Evolutionary conservation across 2,329 filamentous ascomycete species (phyloP), one percentile per base, ranked within the genome.

Genomic region (Aspergillus unguis): DNA sequence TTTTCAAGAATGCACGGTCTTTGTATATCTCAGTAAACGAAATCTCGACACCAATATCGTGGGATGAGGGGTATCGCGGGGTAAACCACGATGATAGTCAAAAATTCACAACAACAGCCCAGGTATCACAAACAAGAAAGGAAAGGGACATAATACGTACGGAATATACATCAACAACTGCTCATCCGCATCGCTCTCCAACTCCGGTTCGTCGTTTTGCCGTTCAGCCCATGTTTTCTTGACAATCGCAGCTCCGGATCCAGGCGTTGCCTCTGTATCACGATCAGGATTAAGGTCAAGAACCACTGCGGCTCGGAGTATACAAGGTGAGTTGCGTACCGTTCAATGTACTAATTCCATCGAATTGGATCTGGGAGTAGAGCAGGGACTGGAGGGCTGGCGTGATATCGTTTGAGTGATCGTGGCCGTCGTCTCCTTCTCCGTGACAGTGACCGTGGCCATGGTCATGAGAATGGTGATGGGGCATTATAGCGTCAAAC

Each of bases 211-310:
- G 3, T 80, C 71, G 11, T 83, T 72, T 55, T 96, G 71, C 50
- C 94, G 80, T 72, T 97, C 86, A 5, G 82, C 81, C 92, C 92
- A 99, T 51, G 91, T 90, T 79, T 99, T 99, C 74, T 90, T 85
- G 33, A 95, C 83, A 29, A 97, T 81, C 1, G 82, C 83, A 60
- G 83, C 82, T 17, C 92, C 94, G 0, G 85, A 81, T 54, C 85
- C 82, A 6, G 84, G 75, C 10, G 74, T 70, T 8, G 84, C 78
- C 74, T 97, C 70, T 72, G 48, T 28, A 47, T 17, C 29, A 37
- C 26, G 17, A 36, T 37, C 26, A 6, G 25, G 35, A 23, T 44
- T 10, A 51, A 32, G 8, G 6, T 27, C 27, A 8, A 5, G 7
- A 17, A 17, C 26, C 37, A 25, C 17, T 25, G 11, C 7, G 25